Base-by-base conservation (phyloP, 2,329 filamentous ascomycete species). In the Hypoxylon sp. region DNA sequence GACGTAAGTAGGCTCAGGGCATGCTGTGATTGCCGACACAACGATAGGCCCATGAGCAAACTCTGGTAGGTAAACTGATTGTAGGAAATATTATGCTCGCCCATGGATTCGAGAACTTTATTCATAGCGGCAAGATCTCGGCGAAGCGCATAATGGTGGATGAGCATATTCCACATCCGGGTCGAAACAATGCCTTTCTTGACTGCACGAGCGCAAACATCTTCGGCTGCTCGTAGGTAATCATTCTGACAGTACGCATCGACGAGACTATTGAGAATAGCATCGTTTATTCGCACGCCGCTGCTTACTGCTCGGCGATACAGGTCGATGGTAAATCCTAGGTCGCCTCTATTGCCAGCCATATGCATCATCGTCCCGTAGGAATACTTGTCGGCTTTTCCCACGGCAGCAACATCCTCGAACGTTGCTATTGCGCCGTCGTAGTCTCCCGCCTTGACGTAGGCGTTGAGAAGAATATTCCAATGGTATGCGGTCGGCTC, bases 401-500 rank as follows among this genome's bases (percentile, higher is more conserved):
- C 71, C 30, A 63, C 79, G 71, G 64, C 75, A 70, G 69, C 82
- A 66, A 95, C 83, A 8, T 83, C 78, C 17, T 88, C 82, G 70
- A 96, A 93, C 50, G 84, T 82, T 6, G 80, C 74, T 59, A 92
- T 79, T 11, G 89, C 90, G 5, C 86, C 85, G n/a, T 87, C 81
- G 44, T 91, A 84, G 72, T 95, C 87, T 49, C 87, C 83, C 0
- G 85, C 84, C 68, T 87, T 87, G 17, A 84, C 83, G 76, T 93
- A 86, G 2, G 90, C 89, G 71, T 89, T 87, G 47, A 98, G 81
- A 26, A 97, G 77, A 20, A 89, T 88, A 72, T 97, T 97, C 89
- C 91, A 97, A 65, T 85, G 87, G 34, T 81, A 74, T 1, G 84
- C 75, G 66, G 87, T 86, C 6, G 89, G 89, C 43, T 79, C 68